Conservation (phyloP, 495 filamentous ascomycete species). For the Zalerion maritima region DNA sequence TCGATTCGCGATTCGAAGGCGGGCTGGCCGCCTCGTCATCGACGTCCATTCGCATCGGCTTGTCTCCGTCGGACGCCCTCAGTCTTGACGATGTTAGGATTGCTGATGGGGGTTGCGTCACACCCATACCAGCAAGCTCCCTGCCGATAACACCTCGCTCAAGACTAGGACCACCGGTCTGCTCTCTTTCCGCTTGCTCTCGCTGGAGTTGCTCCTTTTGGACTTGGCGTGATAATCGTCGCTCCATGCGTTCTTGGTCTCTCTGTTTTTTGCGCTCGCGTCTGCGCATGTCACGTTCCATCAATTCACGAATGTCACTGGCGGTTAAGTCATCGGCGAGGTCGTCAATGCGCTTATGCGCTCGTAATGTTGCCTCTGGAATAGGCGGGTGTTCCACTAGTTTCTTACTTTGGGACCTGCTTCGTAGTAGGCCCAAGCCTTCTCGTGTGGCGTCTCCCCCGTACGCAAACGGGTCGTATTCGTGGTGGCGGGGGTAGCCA, state of each 20-base stretch:
- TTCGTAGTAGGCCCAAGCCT: slow-evolving; percentile 13
- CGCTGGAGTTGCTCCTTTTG: slow-evolving; percentile 46
- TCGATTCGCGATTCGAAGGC: neutral
- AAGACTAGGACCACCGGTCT: slow-evolving; percentile 35
- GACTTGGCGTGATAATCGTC: slow-evolving; percentile 50
- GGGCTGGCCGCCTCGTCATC: neutral
- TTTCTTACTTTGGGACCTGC: slow-evolving; percentile 27
- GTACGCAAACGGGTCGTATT: slow-evolving; percentile 17
- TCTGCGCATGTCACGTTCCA: slow-evolving; percentile 72
- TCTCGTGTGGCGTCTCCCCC: slow-evolving; percentile 8
- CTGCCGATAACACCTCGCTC: slow-evolving; percentile 40
- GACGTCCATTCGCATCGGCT: slow-evolving; percentile 11
- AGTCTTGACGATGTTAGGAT: slow-evolving; percentile 31
- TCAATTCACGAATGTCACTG: slow-evolving; percentile 59
- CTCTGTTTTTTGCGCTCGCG: slow-evolving; percentile 56
- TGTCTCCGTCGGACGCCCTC: no score
- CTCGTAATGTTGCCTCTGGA: slow-evolving; percentile 49
- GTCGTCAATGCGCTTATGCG: slow-evolving; percentile 60
- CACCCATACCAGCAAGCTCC: slow-evolving; percentile 29
- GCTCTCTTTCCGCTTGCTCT: slow-evolving; percentile 21
- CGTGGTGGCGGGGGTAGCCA: no score
- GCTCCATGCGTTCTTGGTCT: slow-evolving; percentile 56
- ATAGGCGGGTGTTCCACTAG: slow-evolving; percentile 32
- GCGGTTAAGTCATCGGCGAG: slow-evolving; percentile 72
- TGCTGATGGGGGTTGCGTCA: slow-evolving; percentile 26